Evolutionary conservation across 2,329 filamentous ascomycete genomes (phyloP), one percentile per base, ranked within the genome.

Genomic region (Fusarium lateritium): DNA sequence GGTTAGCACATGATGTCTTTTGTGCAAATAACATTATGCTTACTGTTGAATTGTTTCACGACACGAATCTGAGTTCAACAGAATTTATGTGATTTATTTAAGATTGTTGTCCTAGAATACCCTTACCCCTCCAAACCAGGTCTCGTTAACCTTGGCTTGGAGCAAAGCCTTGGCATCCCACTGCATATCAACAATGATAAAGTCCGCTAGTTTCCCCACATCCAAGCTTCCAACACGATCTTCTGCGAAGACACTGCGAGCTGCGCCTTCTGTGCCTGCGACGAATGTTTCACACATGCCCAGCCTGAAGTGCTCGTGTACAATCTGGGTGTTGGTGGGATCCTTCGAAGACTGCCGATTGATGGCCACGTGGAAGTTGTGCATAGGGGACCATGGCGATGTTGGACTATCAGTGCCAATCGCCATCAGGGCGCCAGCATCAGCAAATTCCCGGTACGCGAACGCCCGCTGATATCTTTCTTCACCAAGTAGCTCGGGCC

Each of bases 391-490:
- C 75, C 85, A 83, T 2, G 86, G 86, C 3, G 87, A 85, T 0
- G 87, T 89, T 0, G 87, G 87, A 1, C 84, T 81, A 66, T 89
- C 87, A 10, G 82, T 84, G 0, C 87, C 87, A 17, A 89, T 79
- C 0, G 87, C 86, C 8, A 89, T 76, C 3, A 79, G 71, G 0
- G 86, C 85, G 1, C 86, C 86, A 0, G 79, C 76, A 52, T 85
- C 83, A 8, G 82, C 80, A 5, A 90, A 89, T 49, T 90, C 87
- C 26, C 82, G 82, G 76, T 90, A 89, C 0, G 88, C 86, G 72
- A 90, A 90, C 0, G 87, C 87, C 24, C 88, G 81, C 39, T 78
- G 79, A 73, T 86, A 85, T 7, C 87, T 79, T 31, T 56, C 50
- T 2, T 85, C 72, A 1, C 88, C 88, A 5, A 90, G 74, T 6